Conservation (phyloP, 2,329 filamentous ascomycete species). For the Dactylonectria estremocensis region DNA sequence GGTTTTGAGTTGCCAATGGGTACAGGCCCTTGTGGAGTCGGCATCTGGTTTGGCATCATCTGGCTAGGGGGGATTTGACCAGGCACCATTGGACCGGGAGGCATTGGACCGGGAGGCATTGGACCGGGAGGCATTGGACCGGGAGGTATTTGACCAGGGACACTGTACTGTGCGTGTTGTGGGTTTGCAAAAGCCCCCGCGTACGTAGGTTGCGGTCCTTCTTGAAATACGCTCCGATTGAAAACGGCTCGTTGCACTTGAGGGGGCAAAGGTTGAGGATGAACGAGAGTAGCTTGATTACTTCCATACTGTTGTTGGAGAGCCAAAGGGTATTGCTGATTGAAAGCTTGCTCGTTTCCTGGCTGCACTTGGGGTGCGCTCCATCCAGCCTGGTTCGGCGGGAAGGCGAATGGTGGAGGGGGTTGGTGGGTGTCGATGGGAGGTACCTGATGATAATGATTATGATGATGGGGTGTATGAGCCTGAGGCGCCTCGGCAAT, state of each 20-base stretch:
- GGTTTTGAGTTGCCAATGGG: constrained; percentile 39
- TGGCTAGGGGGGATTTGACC: not conserved
- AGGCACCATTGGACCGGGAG: constrained; percentile 17
- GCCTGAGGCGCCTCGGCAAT: constrained; percentile 66
- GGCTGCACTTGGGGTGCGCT: constrained; percentile 32
- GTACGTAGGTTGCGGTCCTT: constrained; percentile 38
- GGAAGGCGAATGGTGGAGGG: constrained; percentile 51
- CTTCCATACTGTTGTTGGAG: constrained; percentile 43
- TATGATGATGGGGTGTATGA: constrained; percentile 70
- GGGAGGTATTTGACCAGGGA: constrained; percentile 35
- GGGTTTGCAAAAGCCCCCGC: constrained; percentile 35
- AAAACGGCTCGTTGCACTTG: constrained; percentile 70
- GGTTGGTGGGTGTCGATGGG: constrained; percentile 48
- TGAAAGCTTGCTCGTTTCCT: constrained; percentile 34
- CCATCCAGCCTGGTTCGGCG: constrained; percentile 40
- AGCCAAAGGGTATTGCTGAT: constrained; percentile 35
- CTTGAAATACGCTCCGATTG: constrained; percentile 54
- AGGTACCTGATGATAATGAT: constrained; percentile 61
- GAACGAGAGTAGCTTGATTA: constrained; percentile 48
- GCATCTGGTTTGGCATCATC: constrained; percentile 6
- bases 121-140: constrained; percentile 28
- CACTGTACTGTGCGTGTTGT: constrained; percentile 46
- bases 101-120: constrained; percentile 32
- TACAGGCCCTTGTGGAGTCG: constrained; percentile 3
- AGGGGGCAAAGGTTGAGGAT: constrained; percentile 68